A percentile compares a stretch with the other conserved stretches of the same genome.
phyloP scores from a whole-genome alignment of 768 basidiomycete genomes.

The Lactifluus rugatus region DNA sequence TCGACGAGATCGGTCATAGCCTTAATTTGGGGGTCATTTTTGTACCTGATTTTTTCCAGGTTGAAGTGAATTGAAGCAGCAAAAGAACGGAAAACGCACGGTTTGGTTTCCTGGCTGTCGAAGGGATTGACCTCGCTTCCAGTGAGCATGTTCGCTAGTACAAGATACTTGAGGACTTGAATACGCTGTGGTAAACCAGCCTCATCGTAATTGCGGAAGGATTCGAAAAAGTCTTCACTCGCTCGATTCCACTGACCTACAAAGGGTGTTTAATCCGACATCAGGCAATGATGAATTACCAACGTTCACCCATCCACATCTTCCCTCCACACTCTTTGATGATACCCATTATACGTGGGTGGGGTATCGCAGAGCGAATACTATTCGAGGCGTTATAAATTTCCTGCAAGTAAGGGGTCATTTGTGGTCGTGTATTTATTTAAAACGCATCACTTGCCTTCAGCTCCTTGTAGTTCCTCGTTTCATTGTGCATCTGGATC shows the following conservation, averaged over 20 bases:
- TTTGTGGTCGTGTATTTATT: background rate
- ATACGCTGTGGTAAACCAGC: conserved; percentile 94
- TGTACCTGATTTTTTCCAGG: conserved; percentile 54
- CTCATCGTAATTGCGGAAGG: conserved; percentile 97
- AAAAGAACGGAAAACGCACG: conserved; percentile 44
- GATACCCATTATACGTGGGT: conserved; percentile 97
- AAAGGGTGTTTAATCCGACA: background rate
- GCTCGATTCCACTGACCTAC: conserved; percentile 93
- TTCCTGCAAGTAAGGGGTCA: conserved; percentile 44
- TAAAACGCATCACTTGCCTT: conserved; percentile 44
- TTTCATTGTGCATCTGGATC: conserved; percentile 99
- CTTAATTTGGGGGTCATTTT: conserved; percentile 90
- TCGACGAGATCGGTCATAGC: conserved; percentile 98
- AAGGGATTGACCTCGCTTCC: conserved; percentile 99
- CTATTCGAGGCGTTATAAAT: conserved; percentile 93
- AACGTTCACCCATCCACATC: conserved; percentile 99
- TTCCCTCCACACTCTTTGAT: conserved; percentile 99
- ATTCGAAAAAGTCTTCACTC: conserved; percentile 97
- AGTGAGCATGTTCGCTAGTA: conserved; percentile 95
- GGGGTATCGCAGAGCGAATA: conserved; percentile 93
- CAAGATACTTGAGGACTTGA: conserved; percentile 96
- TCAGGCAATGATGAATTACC: conserved; percentile 21
- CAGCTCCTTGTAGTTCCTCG: conserved; percentile 89
- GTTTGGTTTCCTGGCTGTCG: conserved; percentile 98
- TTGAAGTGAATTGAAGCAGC: background rate